phyloP scores from a whole-genome alignment of 768 basidiomycete species.

The Multifurca ochricompacta region DNA sequence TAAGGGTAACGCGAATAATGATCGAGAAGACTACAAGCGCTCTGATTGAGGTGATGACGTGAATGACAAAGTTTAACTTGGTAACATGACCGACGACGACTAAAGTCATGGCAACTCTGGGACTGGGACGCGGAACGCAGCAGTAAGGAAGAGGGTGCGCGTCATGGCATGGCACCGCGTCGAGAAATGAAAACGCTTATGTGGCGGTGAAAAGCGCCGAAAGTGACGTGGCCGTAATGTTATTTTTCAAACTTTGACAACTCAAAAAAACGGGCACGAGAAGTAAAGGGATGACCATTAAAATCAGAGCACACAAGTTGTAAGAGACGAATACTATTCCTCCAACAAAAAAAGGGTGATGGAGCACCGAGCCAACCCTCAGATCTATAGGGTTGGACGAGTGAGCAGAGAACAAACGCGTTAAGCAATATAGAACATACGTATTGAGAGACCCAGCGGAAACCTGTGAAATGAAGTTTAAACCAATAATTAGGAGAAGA shows the following conservation, averaged over 20 bases:
- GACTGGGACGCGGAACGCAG: neutral
- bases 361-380: neutral
- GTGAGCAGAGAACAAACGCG: conserved; percentile 2
- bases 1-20: conserved; percentile 58
- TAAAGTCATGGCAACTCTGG: neutral
- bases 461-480: conserved; percentile 40
- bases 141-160: neutral
- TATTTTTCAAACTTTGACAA: neutral
- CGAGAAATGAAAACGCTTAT: neutral
- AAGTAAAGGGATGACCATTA: conserved; percentile 5
- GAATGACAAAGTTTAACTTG: neutral
- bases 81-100: neutral
- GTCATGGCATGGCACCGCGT: neutral
- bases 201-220: conserved; percentile 4
- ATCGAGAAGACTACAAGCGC: conserved; percentile 46
- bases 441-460: conserved; percentile 98
- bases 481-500: neutral
- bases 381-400: conserved; percentile 10
- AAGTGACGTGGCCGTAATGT: conserved; percentile 18
- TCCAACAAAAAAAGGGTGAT: neutral
- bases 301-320: conserved; percentile 12
- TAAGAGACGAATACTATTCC: neutral
- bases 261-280: neutral
- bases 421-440: conserved; percentile 33
- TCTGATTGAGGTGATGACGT: conserved; percentile 35